Base-by-base conservation (phyloP, 805 yeast genomes). In the Pichia scutulata region DNA sequence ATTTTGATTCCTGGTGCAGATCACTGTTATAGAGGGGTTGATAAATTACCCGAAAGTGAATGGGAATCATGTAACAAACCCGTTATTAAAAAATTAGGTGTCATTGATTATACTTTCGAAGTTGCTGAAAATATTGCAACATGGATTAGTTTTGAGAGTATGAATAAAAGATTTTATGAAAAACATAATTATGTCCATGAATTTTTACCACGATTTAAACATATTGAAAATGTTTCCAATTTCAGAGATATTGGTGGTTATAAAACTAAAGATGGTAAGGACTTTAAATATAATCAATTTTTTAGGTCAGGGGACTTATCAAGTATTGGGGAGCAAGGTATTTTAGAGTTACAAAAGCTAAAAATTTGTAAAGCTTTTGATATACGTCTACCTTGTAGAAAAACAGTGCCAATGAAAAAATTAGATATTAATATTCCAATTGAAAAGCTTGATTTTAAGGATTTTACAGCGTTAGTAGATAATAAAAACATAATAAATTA, bases 161-260 rank as follows among this genome's bases (percentile, higher is more conserved):
- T 81, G 51, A 64, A 77, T 24, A 55, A 60, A n/a, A 66, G 92
- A 46, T 86, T 84, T 56, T 69, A 71, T 52, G 61, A 67, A 12
- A 51, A 64, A 2, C 63, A 71, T 23, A 48, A 57, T 18, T 57
- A 53, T 19, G 64, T 80, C 4, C 74, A 74, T 6, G 61, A 64
- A n/a, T 57, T 42, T 42, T 42, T 69, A 21, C 66, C 79, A 2
- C 68, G 90, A 52, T 82, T 86, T 83, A 79, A 79, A 55, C 47
- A 64, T 0, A 74, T 86, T 21, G 86, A 83, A 7, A 90, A 89
- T 0, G 76, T 86, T 21, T 65, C 75, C 40, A 88, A 88, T 59
- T 84, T 86, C 59, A 72, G 96, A 55, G 96, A 89, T 59, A 61
- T 83, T 50, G 96, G 96, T 1, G 96, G 95, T 14, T 88, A 84